Conservation (phyloP, 805 yeast genomes). For the Spathaspora girioi region DNA sequence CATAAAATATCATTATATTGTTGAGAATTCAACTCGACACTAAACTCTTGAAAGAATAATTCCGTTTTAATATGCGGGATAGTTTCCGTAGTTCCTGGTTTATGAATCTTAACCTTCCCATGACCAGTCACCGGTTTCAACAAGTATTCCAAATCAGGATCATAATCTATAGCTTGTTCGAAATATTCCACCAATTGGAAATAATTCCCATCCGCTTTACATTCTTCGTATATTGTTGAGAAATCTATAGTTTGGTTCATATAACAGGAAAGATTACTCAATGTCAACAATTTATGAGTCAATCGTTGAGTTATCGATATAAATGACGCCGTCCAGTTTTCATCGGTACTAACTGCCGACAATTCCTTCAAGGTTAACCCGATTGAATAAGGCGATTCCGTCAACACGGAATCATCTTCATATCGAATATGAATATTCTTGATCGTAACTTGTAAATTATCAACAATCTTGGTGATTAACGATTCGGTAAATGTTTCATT, state of each 20-base stretch:
- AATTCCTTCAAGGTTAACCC: slow-evolving; percentile 83
- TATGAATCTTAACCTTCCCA: slow-evolving; percentile 79
- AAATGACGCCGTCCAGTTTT: slow-evolving; percentile 79
- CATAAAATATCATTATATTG: slow-evolving; percentile 81
- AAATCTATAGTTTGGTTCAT: slow-evolving; percentile 65
- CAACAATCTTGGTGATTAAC: slow-evolving; percentile 83
- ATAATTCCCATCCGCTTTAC: background rate
- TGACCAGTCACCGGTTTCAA: slow-evolving; percentile 85
- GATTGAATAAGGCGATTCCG: slow-evolving; percentile 72
- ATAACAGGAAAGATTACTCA: slow-evolving; percentile 73
- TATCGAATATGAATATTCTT: slow-evolving; percentile 89
- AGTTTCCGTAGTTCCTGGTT: slow-evolving; percentile 65
- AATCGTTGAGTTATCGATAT: slow-evolving; percentile 64
- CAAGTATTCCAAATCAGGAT: slow-evolving; percentile 34
- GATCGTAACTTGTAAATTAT: slow-evolving; percentile 86
- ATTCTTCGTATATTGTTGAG: background rate
- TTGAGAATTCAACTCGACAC: slow-evolving; percentile 77
- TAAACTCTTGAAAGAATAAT: slow-evolving; percentile 81
- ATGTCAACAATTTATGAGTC: slow-evolving; percentile 72
- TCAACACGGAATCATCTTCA: slow-evolving; percentile 73
- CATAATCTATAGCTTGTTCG: slow-evolving; percentile 5
- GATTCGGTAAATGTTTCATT: slow-evolving; percentile 86
- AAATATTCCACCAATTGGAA: background rate
- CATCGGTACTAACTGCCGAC: slow-evolving; percentile 88
- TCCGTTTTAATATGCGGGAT: slow-evolving; percentile 71